Conservation (phyloP, 441 rosid genomes). For the Bocquillonia castaneifolia region DNA sequence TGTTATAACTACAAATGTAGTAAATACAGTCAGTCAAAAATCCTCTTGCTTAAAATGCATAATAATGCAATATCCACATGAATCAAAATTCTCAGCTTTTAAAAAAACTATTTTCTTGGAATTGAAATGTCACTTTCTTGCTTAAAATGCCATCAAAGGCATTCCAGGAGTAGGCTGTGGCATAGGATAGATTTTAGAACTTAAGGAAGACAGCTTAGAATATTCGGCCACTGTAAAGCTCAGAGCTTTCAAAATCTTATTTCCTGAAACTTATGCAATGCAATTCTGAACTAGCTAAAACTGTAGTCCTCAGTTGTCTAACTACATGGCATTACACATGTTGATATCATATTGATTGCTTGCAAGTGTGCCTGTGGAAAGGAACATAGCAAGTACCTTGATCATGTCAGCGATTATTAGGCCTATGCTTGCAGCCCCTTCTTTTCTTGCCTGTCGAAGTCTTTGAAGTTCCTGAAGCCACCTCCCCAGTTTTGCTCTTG, state of each 20-base stretch:
- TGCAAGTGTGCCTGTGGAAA: background rate
- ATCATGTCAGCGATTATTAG: constrained; percentile 66
- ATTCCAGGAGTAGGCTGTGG: constrained; percentile 6
- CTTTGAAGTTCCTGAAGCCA: constrained; percentile 89
- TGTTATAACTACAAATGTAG: background rate
- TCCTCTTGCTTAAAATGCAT: background rate
- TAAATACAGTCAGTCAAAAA: background rate
- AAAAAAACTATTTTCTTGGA: background rate
- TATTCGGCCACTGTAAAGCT: background rate
- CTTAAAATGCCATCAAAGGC: background rate
- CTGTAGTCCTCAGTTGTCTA: background rate
- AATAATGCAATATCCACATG: background rate
- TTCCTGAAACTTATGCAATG: background rate
- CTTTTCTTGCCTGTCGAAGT: constrained; percentile 77
- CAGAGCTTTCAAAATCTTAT: background rate
- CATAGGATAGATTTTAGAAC: background rate
- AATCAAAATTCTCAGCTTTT: background rate
- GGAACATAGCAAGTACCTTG: constrained; percentile 43
- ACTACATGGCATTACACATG: background rate
- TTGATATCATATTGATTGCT: background rate
- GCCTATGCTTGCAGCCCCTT: constrained; percentile 73
- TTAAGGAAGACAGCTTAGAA: background rate
- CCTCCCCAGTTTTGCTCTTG: constrained; percentile 72
- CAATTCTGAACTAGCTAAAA: too few relatives aligned
- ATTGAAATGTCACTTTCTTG: background rate